Base-by-base conservation (phyloP, 2,329 filamentous ascomycete species). In the Ceratocystis albifundus region DNA sequence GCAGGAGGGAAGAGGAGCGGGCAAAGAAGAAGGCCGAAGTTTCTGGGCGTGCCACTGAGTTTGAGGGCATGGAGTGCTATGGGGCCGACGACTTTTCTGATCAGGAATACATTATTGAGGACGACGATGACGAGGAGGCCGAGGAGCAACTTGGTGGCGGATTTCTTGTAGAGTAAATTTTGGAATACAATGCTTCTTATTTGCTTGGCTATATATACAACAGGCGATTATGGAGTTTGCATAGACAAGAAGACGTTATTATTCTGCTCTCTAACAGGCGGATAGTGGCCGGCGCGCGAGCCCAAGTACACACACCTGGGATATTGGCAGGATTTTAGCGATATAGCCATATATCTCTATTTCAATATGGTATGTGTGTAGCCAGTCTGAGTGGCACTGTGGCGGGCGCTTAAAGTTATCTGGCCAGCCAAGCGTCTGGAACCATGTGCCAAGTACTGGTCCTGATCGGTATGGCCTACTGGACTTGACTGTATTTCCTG, bases 111-210 rank as follows among this genome's bases (percentile, higher is more conserved):
- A 22, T 45, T n/a, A 55, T 66, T 10, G 30, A 65, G 44, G 66
- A 62, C n/a, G 66, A 65, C 44, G 46, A 57, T 36, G 61, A 63
- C 12, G 66, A 41, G 10, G 66, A 48, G 6, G 62, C 48, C 8
- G 53, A 53, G 6, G 57, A 68, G 20, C 61, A 48, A 22, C 32
- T 59, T 28, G 59, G 45, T 20, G 65, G 65, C 12, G 65, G 65
- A 6, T 66, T 66, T 46, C 46, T 66, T 28, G 15, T 63, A 20
- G 61, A 62, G 5, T 64, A 36, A 44, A 17, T 46, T 12, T 25
- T 12, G 53, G 53, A 50, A 2, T 7, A 5, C n/a, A 22, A n/a
- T 22, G 46, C 46, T 20, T 7, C 46, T n/a, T 20, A 28, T 28
- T 25, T 53, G 48, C 48, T 53, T 53, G 20, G 48, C 20, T 53